Conservation (phyloP, 345 rosid genomes). For the Erucastrum elatum region DNA sequence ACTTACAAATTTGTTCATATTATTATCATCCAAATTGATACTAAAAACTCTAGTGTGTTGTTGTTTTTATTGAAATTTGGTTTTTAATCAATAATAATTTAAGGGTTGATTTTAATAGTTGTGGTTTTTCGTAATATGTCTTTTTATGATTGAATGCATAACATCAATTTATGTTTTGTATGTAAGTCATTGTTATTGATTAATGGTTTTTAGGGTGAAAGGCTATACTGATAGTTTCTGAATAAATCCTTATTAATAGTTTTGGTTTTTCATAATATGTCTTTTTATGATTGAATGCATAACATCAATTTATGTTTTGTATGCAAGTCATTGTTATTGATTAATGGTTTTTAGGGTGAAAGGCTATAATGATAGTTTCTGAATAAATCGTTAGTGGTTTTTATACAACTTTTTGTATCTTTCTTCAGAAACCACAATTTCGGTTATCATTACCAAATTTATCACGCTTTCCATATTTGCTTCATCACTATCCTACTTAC, state of each 20-base stretch:
- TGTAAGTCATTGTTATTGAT: background rate
- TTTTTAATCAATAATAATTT: background rate
- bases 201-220: background rate
- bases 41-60: background rate
- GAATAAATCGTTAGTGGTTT: background rate
- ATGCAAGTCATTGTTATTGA: background rate
- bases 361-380: background rate
- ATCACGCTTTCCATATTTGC: conserved; percentile 20
- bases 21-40: background rate
- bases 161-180: background rate
- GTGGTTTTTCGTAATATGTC: background rate
- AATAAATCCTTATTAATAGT: background rate
- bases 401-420: too few relatives aligned
- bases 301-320: background rate
- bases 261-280: background rate
- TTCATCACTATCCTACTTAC: conserved; percentile 24
- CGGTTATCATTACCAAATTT: conserved; percentile 9
- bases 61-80: background rate
- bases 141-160: background rate
- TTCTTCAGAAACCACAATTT: background rate
- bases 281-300: background rate
- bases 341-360: background rate
- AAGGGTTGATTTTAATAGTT: background rate
- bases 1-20: background rate
- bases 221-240: background rate